phyloP scores from a whole-genome alignment of 1,139 yeast species.

The Meyerozyma smithsonii region DNA sequence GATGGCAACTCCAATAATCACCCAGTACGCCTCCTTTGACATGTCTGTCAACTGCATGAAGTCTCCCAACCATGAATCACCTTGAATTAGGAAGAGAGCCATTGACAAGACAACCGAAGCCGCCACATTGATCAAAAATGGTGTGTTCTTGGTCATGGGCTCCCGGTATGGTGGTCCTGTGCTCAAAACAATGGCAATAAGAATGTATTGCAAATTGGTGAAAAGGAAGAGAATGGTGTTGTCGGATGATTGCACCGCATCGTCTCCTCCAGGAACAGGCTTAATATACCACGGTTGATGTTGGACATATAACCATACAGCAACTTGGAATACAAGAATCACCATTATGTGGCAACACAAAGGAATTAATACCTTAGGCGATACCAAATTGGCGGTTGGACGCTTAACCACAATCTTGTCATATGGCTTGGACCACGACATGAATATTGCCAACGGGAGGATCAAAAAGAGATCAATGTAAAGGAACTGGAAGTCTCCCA shows the following conservation, averaged over 20 bases:
- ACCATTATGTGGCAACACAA: slow-evolving; percentile 67
- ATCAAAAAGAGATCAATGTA: slow-evolving; percentile 89
- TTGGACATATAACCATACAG: slow-evolving; percentile 60
- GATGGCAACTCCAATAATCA: slow-evolving; percentile 43
- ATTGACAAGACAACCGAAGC: slow-evolving; percentile 46
- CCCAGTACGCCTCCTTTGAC: slow-evolving; percentile 45
- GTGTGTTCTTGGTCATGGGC: slow-evolving; percentile 61
- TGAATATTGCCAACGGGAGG: slow-evolving; percentile 88
- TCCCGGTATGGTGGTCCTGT: slow-evolving; percentile 96
- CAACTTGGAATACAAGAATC: slow-evolving; percentile 59
- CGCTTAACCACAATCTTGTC: slow-evolving; percentile 58
- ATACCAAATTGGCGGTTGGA: slow-evolving; percentile 91
- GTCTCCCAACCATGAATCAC: slow-evolving; percentile 51
- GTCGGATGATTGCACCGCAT: slow-evolving; percentile 81
- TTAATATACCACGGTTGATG: slow-evolving; percentile 68
- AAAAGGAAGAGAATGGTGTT: slow-evolving; percentile 79
- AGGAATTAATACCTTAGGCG: slow-evolving; percentile 82
- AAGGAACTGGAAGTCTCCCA: slow-evolving; percentile 96
- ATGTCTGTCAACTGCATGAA: slow-evolving; percentile 73
- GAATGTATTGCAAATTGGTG: slow-evolving; percentile 84
- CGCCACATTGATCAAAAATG: slow-evolving; percentile 62
- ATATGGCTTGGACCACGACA: slow-evolving; percentile 95
- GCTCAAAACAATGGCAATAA: slow-evolving; percentile 75
- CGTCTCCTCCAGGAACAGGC: slow-evolving; percentile 83
- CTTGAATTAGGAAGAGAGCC: slow-evolving; percentile 44